These are phyloP conservation scores for Rhodotorula diobovata DNA, from an alignment of 768 basidiomycete genomes.

Conservation along the genomic window DNA sequence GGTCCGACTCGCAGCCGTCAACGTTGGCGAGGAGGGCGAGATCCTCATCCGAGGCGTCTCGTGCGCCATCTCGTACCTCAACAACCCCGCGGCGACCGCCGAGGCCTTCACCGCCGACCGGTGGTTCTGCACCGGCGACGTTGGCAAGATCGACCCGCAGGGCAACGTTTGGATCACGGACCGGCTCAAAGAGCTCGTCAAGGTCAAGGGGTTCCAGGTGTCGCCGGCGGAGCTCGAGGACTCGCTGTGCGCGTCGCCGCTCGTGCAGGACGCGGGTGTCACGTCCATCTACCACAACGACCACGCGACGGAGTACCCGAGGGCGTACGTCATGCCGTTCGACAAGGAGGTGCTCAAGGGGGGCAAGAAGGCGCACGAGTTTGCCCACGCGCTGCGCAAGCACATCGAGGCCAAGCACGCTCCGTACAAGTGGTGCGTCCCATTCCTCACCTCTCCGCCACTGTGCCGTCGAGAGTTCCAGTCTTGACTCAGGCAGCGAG, in stretches of 20 bases:
- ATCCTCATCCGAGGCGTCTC: constrained; percentile 38
- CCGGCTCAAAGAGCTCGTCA: constrained; percentile 43
- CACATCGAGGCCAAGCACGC: constrained; percentile 39
- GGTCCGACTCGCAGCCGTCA: neutral
- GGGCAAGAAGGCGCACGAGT: constrained; percentile 18
- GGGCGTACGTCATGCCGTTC: constrained; percentile 43
- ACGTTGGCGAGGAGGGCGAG: constrained; percentile 38
- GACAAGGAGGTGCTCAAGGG: constrained; percentile 35
- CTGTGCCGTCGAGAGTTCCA: too few species aligned
- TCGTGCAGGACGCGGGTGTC: constrained; percentile 43
- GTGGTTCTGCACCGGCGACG: constrained; percentile 44
- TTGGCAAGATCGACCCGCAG: constrained; percentile 40
- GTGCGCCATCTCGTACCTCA: constrained; percentile 41
- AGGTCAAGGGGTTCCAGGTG: constrained; percentile 46
- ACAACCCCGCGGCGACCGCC: constrained; percentile 39
- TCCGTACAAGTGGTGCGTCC: constrained; percentile 43
- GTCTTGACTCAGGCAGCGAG: too few species aligned
- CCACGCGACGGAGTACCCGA: constrained; percentile 43
- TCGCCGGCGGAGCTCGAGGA: constrained; percentile 43
- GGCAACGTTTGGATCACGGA: constrained; percentile 38
- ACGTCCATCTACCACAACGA: constrained; percentile 40
- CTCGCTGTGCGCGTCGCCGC: constrained; percentile 36
- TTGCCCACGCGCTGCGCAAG: constrained; percentile 34
- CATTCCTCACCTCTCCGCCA: neutral
- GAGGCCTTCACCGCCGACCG: constrained; percentile 38